Evolutionary conservation across 2,329 filamentous ascomycete genomes (phyloP), one percentile per base, ranked within the genome.

Genomic region (Sclerotinia borealis): DNA sequence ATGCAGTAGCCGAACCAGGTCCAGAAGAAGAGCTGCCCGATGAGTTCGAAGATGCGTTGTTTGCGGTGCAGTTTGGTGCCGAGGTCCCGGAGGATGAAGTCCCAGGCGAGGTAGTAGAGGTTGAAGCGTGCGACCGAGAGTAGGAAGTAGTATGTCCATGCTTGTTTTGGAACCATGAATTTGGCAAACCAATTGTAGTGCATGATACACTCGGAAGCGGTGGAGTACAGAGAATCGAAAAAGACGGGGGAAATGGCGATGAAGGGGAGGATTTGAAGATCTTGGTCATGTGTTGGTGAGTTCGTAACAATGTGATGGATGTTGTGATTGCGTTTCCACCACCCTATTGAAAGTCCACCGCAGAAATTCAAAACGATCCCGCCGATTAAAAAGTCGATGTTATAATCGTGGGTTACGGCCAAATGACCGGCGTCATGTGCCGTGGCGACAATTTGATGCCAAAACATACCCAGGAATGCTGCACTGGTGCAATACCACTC

Each of bases 271-370:
- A 96, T 89, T 75, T 93, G 86, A 70, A 97, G 98, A 75, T 98
- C 93, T 0, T 93, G 93, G 74, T 98, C 93, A 74, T 98, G 93
- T 75, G 97, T 93, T 15, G 93, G 91, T 45, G 89, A 89, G 75
- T 98, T 98, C 17, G 95, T 98, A 59, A 98, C 89, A 69, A 98
- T 92, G 73, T 98, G 93, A 74, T 98, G 93, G 9, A 97, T 92
- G 72, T 98, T 98, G 77, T 98, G 93, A 74, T 88, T 97, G 66
- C 86, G 84, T 77, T 98, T 98, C 93, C 95, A 99, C 95, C 95
- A 99, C 48, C 93, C 91, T 61, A 96, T 78, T 27, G 92, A 96
- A 39, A 99, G 78, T 0, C 95, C 95, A 47, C 95, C 95, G n/a
- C 95, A 79, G 71, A 89, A 98, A 75, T 96, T 90, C 59, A 93